Evolutionary conservation across 2,329 filamentous ascomycete genomes (phyloP).

Genomic region (Polytolypa hystricis): DNA sequence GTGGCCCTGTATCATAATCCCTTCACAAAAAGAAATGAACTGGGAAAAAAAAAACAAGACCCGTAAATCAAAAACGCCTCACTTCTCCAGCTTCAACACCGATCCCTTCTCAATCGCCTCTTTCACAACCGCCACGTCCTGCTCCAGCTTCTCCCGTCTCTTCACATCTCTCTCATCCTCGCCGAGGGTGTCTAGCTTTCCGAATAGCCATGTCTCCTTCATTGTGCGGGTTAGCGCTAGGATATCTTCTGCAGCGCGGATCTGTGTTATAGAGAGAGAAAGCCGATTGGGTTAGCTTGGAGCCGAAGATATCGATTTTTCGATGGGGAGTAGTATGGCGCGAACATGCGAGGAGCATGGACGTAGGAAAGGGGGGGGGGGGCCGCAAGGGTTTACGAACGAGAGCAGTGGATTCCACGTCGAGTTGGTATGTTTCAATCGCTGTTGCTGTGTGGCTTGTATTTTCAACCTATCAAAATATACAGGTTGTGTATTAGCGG

Average conservation of each 20-base stretch:
- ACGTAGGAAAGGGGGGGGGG: not conserved
- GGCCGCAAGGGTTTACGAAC: slow-evolving; percentile 26
- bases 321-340: no score
- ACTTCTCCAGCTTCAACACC: slow-evolving; percentile 14
- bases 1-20: no score
- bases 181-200: slow-evolving; percentile 48
- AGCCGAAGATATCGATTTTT: no score
- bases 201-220: slow-evolving; percentile 58
- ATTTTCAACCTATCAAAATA: slow-evolving; percentile 38
- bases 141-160: slow-evolving; percentile 35
- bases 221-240: slow-evolving; percentile 49
- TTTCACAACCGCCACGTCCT: slow-evolving; percentile 37
- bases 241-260: slow-evolving; percentile 52
- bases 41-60: no score
- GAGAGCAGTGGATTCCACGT: slow-evolving; percentile 48
- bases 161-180: slow-evolving; percentile 30
- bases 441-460: slow-evolving; percentile 46
- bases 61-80: no score
- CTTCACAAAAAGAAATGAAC: no score
- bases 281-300: no score
- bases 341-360: no score
- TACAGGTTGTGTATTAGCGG: no score
- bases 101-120: slow-evolving; percentile 29
- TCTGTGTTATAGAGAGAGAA: slow-evolving; percentile 30
- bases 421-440: slow-evolving; percentile 46